Conservation (phyloP, 345 rosid species). For the Fremontodendron californicum region DNA sequence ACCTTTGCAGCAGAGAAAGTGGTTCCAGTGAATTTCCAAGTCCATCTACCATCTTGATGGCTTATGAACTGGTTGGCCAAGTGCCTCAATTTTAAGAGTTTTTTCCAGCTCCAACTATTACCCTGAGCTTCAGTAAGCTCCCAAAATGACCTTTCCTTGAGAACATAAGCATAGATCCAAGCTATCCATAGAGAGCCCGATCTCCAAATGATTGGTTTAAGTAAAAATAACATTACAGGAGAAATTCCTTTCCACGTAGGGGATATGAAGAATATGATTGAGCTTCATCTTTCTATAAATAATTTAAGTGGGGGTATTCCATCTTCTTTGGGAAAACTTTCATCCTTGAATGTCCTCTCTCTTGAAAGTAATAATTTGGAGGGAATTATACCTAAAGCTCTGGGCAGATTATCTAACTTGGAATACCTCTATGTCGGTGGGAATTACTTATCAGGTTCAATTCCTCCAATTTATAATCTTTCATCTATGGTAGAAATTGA, state of each 20-base stretch:
- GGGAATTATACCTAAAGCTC: slow-evolving; percentile 18
- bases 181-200: no score
- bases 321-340: slow-evolving; percentile 14
- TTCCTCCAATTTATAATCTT: slow-evolving; percentile 16
- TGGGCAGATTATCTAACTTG: background rate
- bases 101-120: no score
- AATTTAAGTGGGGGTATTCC: no score
- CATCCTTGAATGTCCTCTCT: background rate
- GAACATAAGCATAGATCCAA: no score
- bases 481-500: background rate
- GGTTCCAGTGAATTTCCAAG: no score
- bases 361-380: background rate
- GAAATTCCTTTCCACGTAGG: background rate
- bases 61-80: no score
- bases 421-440: background rate
- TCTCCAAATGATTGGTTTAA: background rate
- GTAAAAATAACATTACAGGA: background rate
- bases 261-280: background rate
- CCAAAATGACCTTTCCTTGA: no score
- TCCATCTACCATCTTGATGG: no score
- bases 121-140: no score
- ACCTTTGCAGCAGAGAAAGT: no score
- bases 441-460: slow-evolving; percentile 5
- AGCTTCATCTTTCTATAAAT: background rate
- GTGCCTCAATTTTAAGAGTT: no score